These are phyloP conservation scores for Astragalus glycyphyllos DNA, from an alignment of 306 rosid species.

Conservation along the genomic window DNA sequence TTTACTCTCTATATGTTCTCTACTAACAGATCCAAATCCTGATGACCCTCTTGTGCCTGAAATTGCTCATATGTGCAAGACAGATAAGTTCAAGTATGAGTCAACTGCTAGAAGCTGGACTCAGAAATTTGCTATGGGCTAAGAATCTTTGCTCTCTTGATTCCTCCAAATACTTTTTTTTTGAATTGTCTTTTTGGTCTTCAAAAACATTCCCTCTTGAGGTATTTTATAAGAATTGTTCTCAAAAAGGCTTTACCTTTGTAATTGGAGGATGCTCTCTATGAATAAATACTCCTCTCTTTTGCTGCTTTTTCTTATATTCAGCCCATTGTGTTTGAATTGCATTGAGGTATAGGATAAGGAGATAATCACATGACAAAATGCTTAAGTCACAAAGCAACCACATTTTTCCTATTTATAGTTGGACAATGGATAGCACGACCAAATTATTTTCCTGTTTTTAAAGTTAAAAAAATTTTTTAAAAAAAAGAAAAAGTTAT, in stretches of 20 bases:
- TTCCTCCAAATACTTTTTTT: constrained; percentile 9
- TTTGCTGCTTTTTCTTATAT: constrained; percentile 35
- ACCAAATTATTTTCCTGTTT: no score
- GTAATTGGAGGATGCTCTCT: constrained; percentile 44
- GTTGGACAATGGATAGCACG: no score
- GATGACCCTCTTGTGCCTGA: constrained; percentile 96
- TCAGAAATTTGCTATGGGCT: constrained; percentile 88
- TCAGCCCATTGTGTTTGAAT: no score
- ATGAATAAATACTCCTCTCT: constrained; percentile 42
- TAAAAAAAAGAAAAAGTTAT: no score
- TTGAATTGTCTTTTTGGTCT: constrained; percentile 36
- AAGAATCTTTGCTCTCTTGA: constrained; percentile 26
- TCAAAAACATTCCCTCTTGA: constrained; percentile 11
- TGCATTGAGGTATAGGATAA: no score
- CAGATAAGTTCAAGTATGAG: constrained; percentile 76
- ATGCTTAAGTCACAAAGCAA: no score
- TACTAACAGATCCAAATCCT: constrained; percentile 90
- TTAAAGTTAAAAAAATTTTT: no score
- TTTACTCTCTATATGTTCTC: constrained; percentile 81
- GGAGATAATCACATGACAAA: no score
- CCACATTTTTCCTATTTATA: no score
- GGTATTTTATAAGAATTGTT: constrained; percentile 41
- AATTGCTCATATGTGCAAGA: constrained; percentile 90
- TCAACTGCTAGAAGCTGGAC: constrained; percentile 93
- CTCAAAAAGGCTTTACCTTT: constrained; percentile 47